These are phyloP conservation scores for Penstemon eatonii DNA, from an alignment of 257 asterid genomes.

Conservation along the genomic window DNA sequence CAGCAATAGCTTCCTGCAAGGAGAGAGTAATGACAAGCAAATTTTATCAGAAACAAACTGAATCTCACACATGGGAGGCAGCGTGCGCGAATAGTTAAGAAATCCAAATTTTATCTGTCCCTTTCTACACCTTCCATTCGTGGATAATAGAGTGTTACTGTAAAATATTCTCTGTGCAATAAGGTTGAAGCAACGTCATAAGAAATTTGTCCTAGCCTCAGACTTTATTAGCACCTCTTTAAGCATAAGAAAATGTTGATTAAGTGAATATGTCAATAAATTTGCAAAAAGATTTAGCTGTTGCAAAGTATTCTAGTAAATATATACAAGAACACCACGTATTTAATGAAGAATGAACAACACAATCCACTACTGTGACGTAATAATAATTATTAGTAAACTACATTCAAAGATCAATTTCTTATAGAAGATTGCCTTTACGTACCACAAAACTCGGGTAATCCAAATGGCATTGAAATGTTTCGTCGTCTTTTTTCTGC, in stretches of 20 bases:
- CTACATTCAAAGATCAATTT: too few relatives aligned
- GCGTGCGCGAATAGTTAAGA: not conserved
- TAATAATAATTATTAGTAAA: constrained; percentile 10
- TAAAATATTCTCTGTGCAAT: not conserved
- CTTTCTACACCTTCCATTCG: not conserved
- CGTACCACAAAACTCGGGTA: constrained; percentile 90
- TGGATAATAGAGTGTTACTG: constrained; percentile 1
- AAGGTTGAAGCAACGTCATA: constrained; percentile 4
- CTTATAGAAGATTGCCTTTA: not conserved
- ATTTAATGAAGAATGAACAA: constrained; percentile 6
- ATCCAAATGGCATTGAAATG: constrained; percentile 56
- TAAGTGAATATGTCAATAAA: not conserved
- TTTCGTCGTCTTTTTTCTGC: constrained; percentile 75
- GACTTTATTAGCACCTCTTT: not conserved
- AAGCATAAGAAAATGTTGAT: not conserved
- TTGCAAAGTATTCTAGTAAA: constrained; percentile 3
- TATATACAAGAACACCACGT: not conserved
- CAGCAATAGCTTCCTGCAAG: constrained; percentile 77
- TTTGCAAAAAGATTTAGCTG: not conserved
- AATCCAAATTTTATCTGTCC: constrained; percentile 6
- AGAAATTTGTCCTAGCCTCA: not conserved
- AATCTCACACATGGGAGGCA: not conserved
- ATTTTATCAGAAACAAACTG: constrained; percentile 23
- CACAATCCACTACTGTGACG: constrained; percentile 4
- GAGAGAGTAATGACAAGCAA: constrained; percentile 9